Base-by-base conservation (phyloP, 192 early-diverging fungal species). In the Mortierella claussenii region DNA sequence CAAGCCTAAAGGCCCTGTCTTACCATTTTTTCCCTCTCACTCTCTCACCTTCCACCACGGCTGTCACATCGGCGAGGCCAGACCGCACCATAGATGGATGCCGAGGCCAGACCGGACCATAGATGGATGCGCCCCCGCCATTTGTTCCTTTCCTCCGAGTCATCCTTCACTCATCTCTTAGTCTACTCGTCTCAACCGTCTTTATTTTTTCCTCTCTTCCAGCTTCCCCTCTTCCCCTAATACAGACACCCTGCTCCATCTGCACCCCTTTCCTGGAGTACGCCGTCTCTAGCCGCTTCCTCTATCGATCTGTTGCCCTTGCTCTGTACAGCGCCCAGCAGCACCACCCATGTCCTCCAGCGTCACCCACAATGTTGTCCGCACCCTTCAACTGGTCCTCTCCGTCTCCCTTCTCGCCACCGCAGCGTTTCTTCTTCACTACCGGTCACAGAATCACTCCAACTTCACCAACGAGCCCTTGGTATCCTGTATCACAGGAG, bases 381-480 rank as follows among this genome's bases (percentile, higher is more conserved):
- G 70, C 5, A 26, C 12, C 10, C 21, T 65, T 40, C 70, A 75
- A 34, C 56, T 75, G 23, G 33, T 20, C 2, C 20, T 75, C 47
- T 34, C 70, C 15, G 65, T 54, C 43, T 53, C 62, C 1, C 32
- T 75, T 30, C 36, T 65, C n/a, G 32, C 57, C 20, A 60, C 62
- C 2, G 61, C 70, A 2, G 55, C 62, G 17, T 65, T 75, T 27
- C 62, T 75, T 31, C 70, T 75, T 20, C 49, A 53, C 43, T 75
- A 75, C 31, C 44, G 70, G 36, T 60, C 56, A 13, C 13, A 46
- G 8, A 36, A 56, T 31, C 63, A 66, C 28, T 21, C 71, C 42
- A 65, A 75, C 51, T 75, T 75, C 28, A 66, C 63, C 6, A 55
- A 66, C 32, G 71, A 75, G 20, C 71, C 71, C 20, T 50, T 75